phyloP scores from a whole-genome alignment of 768 basidiomycete species.

The Leccinellum rugosiceps region DNA sequence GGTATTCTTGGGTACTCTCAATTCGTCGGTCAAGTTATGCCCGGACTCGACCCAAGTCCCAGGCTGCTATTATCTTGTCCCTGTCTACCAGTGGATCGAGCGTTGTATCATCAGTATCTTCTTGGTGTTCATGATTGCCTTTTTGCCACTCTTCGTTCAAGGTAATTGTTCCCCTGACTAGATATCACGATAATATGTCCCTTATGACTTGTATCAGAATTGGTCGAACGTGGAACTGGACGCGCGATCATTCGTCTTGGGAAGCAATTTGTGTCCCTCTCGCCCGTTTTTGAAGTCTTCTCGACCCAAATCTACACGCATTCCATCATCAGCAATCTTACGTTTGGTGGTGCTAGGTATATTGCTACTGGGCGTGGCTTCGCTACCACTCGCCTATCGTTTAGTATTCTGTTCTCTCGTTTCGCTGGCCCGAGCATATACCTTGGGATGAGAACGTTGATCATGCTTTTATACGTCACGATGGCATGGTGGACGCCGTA shows the following conservation, averaged over 20 bases:
- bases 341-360: constrained; percentile 96
- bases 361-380: constrained; percentile 99
- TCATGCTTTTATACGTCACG: constrained; percentile 93
- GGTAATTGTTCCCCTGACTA: constrained; percentile 47
- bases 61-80: constrained; percentile 93
- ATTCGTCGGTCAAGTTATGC: constrained; percentile 78
- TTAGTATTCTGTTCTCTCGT: constrained; percentile 94
- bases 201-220: constrained; percentile 49
- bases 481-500: constrained; percentile 89
- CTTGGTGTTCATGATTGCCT: constrained; percentile 97
- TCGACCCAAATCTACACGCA: constrained; percentile 98
- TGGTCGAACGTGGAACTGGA: constrained; percentile 91
- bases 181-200: constrained; percentile 12
- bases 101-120: constrained; percentile 98
- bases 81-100: constrained; percentile 93
- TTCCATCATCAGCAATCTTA: constrained; percentile 95
- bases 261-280: constrained; percentile 93
- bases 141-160: constrained; percentile 92
- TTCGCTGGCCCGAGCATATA: constrained; percentile 99
- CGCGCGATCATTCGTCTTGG: constrained; percentile 88
- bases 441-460: constrained; percentile 88
- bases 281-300: constrained; percentile 96
- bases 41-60: constrained; percentile 63
- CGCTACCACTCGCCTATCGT: constrained; percentile 91
- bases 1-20: constrained; percentile 92